Base-by-base conservation (phyloP, 2,329 filamentous ascomycete species). In the Trichoderma arundinaceum region DNA sequence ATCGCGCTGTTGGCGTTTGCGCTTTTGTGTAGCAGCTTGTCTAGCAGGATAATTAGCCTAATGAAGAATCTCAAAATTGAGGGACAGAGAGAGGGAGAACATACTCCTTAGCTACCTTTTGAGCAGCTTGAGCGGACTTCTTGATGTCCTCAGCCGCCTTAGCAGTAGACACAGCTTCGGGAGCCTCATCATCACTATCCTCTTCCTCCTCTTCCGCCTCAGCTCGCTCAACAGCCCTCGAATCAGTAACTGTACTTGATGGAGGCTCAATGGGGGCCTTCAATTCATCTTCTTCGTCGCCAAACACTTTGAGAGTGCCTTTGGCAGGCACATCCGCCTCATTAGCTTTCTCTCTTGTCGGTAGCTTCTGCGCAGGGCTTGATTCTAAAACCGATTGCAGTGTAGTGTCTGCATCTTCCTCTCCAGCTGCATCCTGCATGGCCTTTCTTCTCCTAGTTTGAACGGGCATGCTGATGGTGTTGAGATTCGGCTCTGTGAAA, bases 121-220 rank as follows among this genome's bases (percentile, higher is more conserved):
- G 78, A 43, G 81, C 80, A 13, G 78, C 80, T 67, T 83, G 78
- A 1, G 79, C 77, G 3, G 81, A 79, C 69, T 82, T 79, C 67
- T 81, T 79, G 22, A 79, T 77, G 66, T 82, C 77, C 13, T 77
- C 79, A 1, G 83, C 84, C 3, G 81, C 83, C 54, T 79, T 78
- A 12, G 76, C 74, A 1, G 84, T 84, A 0, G 85, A 87, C n/a
- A 88, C 80, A 3, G 83, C 85, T 74, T 88, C 86, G 8, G 85
- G 85, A 0, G 84, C 84, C 54, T 83, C 84, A 60, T 87, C 84
- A 49, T 85, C 83, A 48, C 81, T 81, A 10, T 79, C 78, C 3
- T 80, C 35, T 7, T 56, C 19, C 3, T 79, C 77, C 1, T 77
- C 77, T 3, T 78, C 76, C 4, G 74, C 71, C 15, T 74, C 72